Evolutionary conservation across 192 early-diverging fungal species (phyloP), one percentile per base, ranked within the genome.

Genomic region (Coemansia sp.): DNA sequence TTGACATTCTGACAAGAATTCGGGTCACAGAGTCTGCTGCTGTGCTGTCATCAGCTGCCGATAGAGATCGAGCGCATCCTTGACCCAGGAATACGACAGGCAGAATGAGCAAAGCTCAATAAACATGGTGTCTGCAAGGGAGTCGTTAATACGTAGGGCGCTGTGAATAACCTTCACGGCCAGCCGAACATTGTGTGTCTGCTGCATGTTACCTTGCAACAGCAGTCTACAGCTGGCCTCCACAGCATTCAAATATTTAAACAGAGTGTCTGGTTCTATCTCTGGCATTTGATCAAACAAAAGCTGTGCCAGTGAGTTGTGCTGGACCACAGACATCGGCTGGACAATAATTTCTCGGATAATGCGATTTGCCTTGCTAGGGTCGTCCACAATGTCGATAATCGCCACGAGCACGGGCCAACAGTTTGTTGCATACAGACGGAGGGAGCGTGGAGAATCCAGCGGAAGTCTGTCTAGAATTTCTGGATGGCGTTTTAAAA

Each of bases 21-120:
- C 32, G 32, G 9, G 21, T 63, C 1, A 50, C 6, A 50, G 16
- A n/a, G 48, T 18, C 18, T n/a, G 48, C n/a, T 13, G 48, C 48
- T 59, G 41, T n/a, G 18, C 21, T 9, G 45, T 13, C 21, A 68
- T 39, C 38, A 76, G 47, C n/a, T 71, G 68, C 42, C 64, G 63
- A 50, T 76, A 81, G 26, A 81, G 68, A 23, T 76, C 79, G 16
- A 75, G 63, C 8, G 79, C 79, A 16, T 70, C 68, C 43, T 81
- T 76, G 64, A 81, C 65, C 61, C 63, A 62, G n/a, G 71, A 56
- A 53, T 76, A 81, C 4, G 79, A 74, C 43, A 81, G 58, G 49
- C 79, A 81, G 52, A 81, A 76, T 5, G 74, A 76, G 57, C 67
- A 68, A 26, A 81, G 68, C 65, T 76, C 74, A 41, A 81, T 76